Base-by-base conservation (phyloP, 768 basidiomycete genomes). In the Leccinum pellstonianum region DNA sequence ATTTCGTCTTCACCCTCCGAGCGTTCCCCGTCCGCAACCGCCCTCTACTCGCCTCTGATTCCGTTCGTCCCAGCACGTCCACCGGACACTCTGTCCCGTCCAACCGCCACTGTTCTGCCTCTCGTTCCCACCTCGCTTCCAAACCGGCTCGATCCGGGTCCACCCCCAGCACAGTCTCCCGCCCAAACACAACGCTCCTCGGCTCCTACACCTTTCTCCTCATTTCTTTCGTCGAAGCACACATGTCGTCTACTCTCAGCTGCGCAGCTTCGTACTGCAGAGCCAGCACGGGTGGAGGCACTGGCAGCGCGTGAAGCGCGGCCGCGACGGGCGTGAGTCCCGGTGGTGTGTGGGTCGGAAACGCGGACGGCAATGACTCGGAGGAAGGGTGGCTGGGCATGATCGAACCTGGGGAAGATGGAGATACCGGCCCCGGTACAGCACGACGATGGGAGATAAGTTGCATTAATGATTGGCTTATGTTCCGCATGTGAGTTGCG, bases 1-100 rank as follows among this genome's bases (percentile, higher is more conserved):
- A 77, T 69, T 12, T 73, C 71, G 7, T 68, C 69, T 17, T 66
- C 66, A 5, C 55, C 66, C 47, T 73, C 72, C 8, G 63, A 66
- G n/a, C 67, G 75, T 31, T 75, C 73, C 5, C 72, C 75, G 21
- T 65, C 66, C 6, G 62, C 60, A 23, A 69, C 75, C 54, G 64
- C 74, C 37, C 73, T 75, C 70, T 92, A 90, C 65, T 91, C 90
- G 79, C 88, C 72, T 93, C 90, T 62, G 83, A 84, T 74, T 89
- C 88, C 56, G 88, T 91, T 50, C 89, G 77, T 17, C 90, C 90
- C 46, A 85, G 67, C 46, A 76, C 72, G 71, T 92, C 89, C 48
- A 92, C 89, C 1, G 87, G 70, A 48, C 83, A 75, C 70, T 82
- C 80, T 49, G 72, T 66, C 14, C 88, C 88, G 64, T 87, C 86